A percentile compares a stretch with the other conserved stretches of the same genome.
Conservation (phyloP, 768 basidiomycete genomes). For the Russula dissimulans region DNA sequence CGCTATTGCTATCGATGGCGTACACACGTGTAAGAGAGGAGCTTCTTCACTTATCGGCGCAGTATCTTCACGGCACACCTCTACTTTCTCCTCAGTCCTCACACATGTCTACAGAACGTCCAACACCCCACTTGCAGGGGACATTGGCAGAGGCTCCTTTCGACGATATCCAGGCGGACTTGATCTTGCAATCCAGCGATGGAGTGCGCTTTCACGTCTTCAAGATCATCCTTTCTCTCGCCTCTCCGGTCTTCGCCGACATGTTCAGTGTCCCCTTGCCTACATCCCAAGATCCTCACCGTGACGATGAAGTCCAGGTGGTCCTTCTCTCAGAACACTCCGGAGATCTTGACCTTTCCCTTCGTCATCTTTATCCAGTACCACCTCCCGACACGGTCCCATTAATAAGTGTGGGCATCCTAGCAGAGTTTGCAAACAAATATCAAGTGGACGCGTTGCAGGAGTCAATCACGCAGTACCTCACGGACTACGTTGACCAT, state of each 20-base stretch:
- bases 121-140: not conserved
- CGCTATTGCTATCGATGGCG: too few species aligned
- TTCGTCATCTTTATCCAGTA: conserved; percentile 14
- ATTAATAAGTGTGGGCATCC: not conserved
- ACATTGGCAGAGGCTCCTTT: conserved; percentile 1
- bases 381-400: not conserved
- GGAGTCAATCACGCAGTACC: not conserved
- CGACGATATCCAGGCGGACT: not conserved
- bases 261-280: conserved; percentile 7
- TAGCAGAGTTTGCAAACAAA: conserved; percentile 10
- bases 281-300: not conserved
- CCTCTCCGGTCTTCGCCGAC: conserved; percentile 6
- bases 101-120: not conserved
- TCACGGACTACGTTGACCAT: not conserved
- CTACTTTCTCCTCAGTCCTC: not conserved
- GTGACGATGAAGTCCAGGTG: not conserved
- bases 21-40: too few species aligned
- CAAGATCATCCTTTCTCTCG: conserved; percentile 6
- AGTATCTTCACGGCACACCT: too few species aligned
- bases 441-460: conserved; percentile 5
- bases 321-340: conserved; percentile 4
- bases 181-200: conserved; percentile 5
- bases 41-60: too few species aligned
- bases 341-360: not conserved
- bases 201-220: conserved; percentile 6